Evolutionary conservation across 495 filamentous ascomycete species (phyloP), one percentile per base, ranked within the genome.

Genomic region (Aspergillus carlsbadensis): DNA sequence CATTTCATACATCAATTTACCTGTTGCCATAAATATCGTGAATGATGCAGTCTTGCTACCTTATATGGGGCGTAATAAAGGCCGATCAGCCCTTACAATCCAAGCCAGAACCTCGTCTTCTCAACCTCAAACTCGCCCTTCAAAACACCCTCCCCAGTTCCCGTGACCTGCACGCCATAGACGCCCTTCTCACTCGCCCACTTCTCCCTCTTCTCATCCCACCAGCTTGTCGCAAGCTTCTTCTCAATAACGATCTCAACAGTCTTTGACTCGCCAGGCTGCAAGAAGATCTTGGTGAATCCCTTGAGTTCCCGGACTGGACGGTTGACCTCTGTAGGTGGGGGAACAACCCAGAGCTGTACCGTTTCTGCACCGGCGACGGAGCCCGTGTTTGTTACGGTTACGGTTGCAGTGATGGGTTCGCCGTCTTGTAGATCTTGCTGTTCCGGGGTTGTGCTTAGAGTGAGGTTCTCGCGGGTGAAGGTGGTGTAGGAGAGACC

Each of bases 401-500:
- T 79, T 24, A 93, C 77, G 1, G 78, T 75, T 20, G 87, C 73
- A 49, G 80, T 84, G 62, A 91, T 73, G 0, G 72, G 78, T 14
- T 79, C 78, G 2, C 77, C 78, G 22, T 62, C 64, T n/a, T 58
- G 17, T 49, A 65, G 64, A n/a, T 56, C 52, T 70, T 68, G 2
- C 31, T 67, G 52, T 37, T 72, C 71, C 0, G 69, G 68, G 0
- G 55, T 51, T 3, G 70, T 71, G 17, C 54, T 18, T 22, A 90
- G 69, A 1, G 72, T 76, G 15, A 89, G 81, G 18, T 83, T 71
- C 11, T 83, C 82, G 65, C 90, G 90, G 29, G 76, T 69, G 65
- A 95, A 95, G 5, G 77, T 84, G 0, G 90, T 90, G 69, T 94
- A 95, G 0, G 87, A 90, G 10, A 96, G 81, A 18, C 91, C 91